Base-by-base conservation (phyloP, 306 rosid species). In the Cyamopsis tetragonoloba region DNA sequence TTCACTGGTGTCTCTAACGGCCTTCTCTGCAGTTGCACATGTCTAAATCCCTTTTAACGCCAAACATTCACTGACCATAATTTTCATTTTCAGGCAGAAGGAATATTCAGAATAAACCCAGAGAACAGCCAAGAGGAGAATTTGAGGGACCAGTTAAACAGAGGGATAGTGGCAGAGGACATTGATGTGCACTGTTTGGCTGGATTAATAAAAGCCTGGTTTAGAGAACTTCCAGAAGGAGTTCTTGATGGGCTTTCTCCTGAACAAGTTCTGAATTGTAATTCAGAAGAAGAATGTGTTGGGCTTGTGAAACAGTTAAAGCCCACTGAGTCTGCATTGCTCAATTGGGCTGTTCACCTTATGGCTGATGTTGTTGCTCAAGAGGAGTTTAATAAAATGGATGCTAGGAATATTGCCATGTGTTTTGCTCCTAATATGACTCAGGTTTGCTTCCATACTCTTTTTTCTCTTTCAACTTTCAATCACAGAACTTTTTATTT, bases 371-470 rank as follows among this genome's bases (percentile, higher is more conserved):
- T 95, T 77, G 99, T 95, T n/a, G 87, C 76, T 51, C 95, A 95
- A 72, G 96, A 90, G 69, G 95, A 95, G 55, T 49, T 30, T 63
- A 95, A 95, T 85, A 95, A 95, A 78, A 95, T 90, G 99, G 87
- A 95, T 76, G 86, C 97, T 17, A 82, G 99, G 73, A 95, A 90
- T 49, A 95, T 95, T 8, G 96, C 99, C 24, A 95, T 95, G 99
- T 97, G 90, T 76, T 95, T 95, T 78, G 81, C 99, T 66, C 97
- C 99, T 34, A 95, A 95, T 80, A 95, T 95, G 99, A 90, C 96
- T 61, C 99, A 85, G 87, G 99, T 83, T 60, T 20, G 49, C 14
- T 24, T 24, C 10, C 13, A 1, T 9, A 28, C 66, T 15, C 1
- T 65, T 27, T 23, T 23, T 24, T 48, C 13, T n/a, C 17, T 22